Percentiles rank a stretch among this genome's conserved stretches.
Conservation (phyloP, 2,329 filamentous ascomycete species). For the Aspergillus candidus region DNA sequence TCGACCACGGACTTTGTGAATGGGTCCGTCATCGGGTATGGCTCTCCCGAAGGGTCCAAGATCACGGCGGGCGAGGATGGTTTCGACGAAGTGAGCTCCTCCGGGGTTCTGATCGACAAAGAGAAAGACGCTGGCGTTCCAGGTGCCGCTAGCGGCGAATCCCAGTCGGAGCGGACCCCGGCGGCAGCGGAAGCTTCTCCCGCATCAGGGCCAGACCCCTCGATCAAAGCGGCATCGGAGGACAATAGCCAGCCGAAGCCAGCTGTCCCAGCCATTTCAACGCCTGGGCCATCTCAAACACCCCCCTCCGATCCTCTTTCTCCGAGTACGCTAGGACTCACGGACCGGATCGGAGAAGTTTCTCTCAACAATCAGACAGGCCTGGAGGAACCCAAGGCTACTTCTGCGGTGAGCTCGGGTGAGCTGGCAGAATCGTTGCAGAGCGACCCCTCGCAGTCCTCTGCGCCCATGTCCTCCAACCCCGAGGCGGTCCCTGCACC, state of each 20-base stretch:
- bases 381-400: constrained; percentile 26
- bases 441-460: constrained; percentile 7
- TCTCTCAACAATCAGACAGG: constrained; percentile 56
- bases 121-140: constrained; percentile 62
- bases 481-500: constrained; percentile 65
- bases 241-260: not conserved
- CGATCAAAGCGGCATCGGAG: constrained; percentile 4
- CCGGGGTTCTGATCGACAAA: constrained; percentile 67
- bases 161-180: constrained; percentile 16
- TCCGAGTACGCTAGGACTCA: constrained; percentile 49
- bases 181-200: constrained; percentile 4
- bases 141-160: constrained; percentile 25
- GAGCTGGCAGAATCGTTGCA: constrained; percentile 6
- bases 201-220: not conserved
- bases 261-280: not conserved
- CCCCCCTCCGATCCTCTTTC: constrained; percentile 35
- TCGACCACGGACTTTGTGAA: constrained; percentile 41
- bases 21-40: constrained; percentile 37
- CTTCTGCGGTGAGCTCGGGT: constrained; percentile 9
- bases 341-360: constrained; percentile 51
- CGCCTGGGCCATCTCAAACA: constrained; percentile 17
- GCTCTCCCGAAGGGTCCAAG: constrained; percentile 60
- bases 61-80: constrained; percentile 78
- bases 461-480: constrained; percentile 44
- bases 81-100: constrained; percentile 77